Conservation (phyloP, 306 rosid genomes). For the Cucurbita pepo region DNA sequence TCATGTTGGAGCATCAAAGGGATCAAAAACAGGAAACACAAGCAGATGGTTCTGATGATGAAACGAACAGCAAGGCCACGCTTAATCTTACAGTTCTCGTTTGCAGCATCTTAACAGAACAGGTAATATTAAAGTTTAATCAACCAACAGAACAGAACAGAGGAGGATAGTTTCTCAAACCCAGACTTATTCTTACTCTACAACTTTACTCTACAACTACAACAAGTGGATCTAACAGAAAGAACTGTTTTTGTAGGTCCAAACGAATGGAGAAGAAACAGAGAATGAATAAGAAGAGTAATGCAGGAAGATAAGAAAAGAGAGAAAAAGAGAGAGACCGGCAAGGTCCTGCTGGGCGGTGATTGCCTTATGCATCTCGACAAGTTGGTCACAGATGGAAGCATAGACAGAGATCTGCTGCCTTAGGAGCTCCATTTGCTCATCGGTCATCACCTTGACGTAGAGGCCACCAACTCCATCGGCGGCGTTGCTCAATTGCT, state of each 20-base stretch:
- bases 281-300: not conserved
- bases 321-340: slow-evolving; percentile 24
- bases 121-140: not conserved
- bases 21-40: not conserved
- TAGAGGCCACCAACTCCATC: slow-evolving; percentile 13
- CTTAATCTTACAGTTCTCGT: not conserved
- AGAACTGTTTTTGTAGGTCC: not conserved
- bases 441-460: slow-evolving; percentile 63
- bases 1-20: not conserved
- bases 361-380: slow-evolving; percentile 49
- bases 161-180: not conserved
- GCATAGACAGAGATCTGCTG: slow-evolving; percentile 55
- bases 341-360: slow-evolving; percentile 47
- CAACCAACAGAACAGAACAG: not conserved
- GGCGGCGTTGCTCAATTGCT: slow-evolving; percentile 1
- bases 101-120: not conserved
- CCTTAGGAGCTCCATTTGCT: slow-evolving; percentile 50
- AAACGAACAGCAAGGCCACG: not conserved
- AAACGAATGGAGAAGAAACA: not conserved
- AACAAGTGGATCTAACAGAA: not conserved
- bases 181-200: not conserved
- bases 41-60: not conserved
- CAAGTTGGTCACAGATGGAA: slow-evolving; percentile 51
- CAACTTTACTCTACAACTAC: not conserved
- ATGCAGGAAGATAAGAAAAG: not conserved